These are phyloP conservation scores for Begonia peltatifolia DNA, from an alignment of 306 rosid species.

Conservation along the genomic window DNA sequence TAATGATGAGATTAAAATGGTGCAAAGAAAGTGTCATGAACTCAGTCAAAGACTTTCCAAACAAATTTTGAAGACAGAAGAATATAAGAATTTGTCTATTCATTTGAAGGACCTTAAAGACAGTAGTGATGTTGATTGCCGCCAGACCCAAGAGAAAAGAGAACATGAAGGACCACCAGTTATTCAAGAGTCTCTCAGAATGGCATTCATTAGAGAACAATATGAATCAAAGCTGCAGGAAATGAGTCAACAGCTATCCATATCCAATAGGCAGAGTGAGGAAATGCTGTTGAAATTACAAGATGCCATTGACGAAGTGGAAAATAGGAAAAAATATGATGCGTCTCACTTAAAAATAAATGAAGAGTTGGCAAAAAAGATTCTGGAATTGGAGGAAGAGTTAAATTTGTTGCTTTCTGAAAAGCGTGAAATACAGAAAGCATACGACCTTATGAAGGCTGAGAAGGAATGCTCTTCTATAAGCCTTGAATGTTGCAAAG, in stretches of 20 bases:
- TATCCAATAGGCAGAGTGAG: constrained; percentile 72
- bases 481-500: constrained; percentile 91
- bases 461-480: constrained; percentile 91
- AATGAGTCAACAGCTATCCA: constrained; percentile 62
- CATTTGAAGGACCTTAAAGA: constrained; percentile 92
- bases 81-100: constrained; percentile 79
- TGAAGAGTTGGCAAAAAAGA: constrained; percentile 65
- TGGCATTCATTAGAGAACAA: constrained; percentile 93
- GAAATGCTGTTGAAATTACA: constrained; percentile 93
- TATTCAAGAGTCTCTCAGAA: constrained; percentile 87
- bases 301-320: constrained; percentile 67
- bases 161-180: constrained; percentile 57
- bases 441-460: constrained; percentile 73
- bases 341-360: constrained; percentile 57
- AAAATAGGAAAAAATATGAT: constrained; percentile 66
- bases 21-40: constrained; percentile 49
- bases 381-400: constrained; percentile 79
- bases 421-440: constrained; percentile 69
- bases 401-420: constrained; percentile 59
- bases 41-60: constrained; percentile 64
- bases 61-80: constrained; percentile 80
- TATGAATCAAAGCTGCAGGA: constrained; percentile 92
- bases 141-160: constrained; percentile 50
- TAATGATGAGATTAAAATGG: constrained; percentile 32
- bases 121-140: constrained; percentile 69